Percentiles rank a stretch among this genome's conserved stretches.
Conservation (phyloP, 257 asterid genomes). For the Petunia axillaris region DNA sequence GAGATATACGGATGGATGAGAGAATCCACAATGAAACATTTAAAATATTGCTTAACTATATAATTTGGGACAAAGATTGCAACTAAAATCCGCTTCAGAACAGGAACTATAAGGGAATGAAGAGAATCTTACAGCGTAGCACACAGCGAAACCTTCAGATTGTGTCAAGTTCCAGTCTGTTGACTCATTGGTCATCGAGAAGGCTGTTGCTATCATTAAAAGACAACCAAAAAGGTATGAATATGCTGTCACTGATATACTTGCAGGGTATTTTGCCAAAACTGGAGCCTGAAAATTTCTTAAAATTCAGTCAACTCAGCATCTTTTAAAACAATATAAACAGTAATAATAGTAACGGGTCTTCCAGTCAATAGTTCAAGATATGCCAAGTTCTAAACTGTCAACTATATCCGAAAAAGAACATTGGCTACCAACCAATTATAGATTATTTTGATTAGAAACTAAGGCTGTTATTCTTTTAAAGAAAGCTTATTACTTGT, state of each 20-base stretch:
- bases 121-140: constrained; percentile 80
- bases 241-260: constrained; percentile 90
- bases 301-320: background rate
- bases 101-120: background rate
- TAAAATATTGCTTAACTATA: background rate
- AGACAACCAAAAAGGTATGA: constrained; percentile 80
- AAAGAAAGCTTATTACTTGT: background rate
- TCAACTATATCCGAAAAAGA: background rate
- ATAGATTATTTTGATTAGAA: background rate
- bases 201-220: constrained; percentile 71
- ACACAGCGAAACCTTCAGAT: constrained; percentile 78
- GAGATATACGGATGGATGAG: background rate
- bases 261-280: constrained; percentile 89
- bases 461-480: background rate
- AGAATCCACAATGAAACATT: background rate
- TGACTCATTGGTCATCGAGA: constrained; percentile 54
- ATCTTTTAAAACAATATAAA: background rate
- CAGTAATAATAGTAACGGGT: background rate
- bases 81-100: background rate
- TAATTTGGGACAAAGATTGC: background rate
- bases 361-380: background rate
- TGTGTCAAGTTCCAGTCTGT: constrained; percentile 77
- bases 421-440: background rate
- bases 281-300: constrained; percentile 77
- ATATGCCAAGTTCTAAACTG: background rate